Evolutionary conservation across 371 early-diverging fungal genomes (phyloP), one percentile per base, ranked within the genome.

Genomic region (Apophysomyces sp.): DNA sequence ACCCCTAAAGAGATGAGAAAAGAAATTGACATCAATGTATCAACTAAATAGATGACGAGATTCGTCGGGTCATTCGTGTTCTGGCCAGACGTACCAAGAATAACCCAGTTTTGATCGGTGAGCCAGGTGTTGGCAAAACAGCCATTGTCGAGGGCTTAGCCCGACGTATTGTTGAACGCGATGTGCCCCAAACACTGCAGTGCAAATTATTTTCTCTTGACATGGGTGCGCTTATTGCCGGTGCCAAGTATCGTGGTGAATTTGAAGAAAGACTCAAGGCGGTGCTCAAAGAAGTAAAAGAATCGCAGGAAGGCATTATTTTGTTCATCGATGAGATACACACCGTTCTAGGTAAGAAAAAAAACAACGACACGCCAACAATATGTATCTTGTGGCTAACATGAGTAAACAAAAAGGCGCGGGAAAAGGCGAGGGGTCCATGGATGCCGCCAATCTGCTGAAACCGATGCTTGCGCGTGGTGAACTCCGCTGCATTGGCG

Each of bases 251-350:
- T 76, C 92, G 96, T 60, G 99, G 99, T 68, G 98, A 99, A 80
- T 99, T 99, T 68, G 99, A 99, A 77, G 98, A 98, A 71, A 92
- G 99, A 26, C 85, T 99, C 51, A 99, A 99, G 83, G 89, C 93
- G 0, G 92, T 99, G 11, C 82, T 99, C 44, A 96, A 96, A 66
- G 98, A 98, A 75, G 93, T 98, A 62, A 88, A 89, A 69, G 96
- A 97, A 32, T 87, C 93, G 5, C 82, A 91, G 9, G 92, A 92
- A 39, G 89, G 92, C 30, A 88, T 97, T 40, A 99, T 99, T 65
- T 78, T 99, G 26, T 99, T 99, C 75, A 97, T 99, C 69, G 99
- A 99, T 79, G 99, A 99, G 82, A 92, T 99, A 36, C 99, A 99
- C 69, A 89, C 94, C 29, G 92, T 98, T 4, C 80, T 95, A 24